Conservation (phyloP, 352 stramenopile genomes). For the Phytophthora aleatoria region DNA sequence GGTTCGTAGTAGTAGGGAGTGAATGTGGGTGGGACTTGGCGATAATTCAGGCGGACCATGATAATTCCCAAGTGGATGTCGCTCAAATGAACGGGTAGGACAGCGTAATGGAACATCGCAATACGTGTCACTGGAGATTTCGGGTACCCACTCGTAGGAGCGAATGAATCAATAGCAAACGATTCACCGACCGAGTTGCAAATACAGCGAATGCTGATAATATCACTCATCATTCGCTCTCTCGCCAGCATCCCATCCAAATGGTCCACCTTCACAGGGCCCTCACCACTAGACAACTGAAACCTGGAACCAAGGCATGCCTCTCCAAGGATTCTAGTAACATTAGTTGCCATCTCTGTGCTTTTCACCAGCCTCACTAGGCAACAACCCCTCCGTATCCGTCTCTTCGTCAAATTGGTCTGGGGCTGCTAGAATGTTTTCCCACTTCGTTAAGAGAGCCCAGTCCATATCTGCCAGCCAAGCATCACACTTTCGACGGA, state of each 20-base stretch:
- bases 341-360: not conserved
- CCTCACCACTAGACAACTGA: not conserved
- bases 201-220: not conserved
- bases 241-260: not conserved
- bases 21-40: not conserved
- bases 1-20: not conserved
- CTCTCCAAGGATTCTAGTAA: not conserved
- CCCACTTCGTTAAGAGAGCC: conserved; percentile 3
- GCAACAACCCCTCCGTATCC: not conserved
- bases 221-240: not conserved
- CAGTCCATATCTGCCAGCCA: not conserved
- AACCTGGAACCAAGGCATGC: not conserved
- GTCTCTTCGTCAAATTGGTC: not conserved
- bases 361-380: not conserved
- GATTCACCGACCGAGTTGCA: not conserved
- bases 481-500: not conserved
- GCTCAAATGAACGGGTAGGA: not conserved
- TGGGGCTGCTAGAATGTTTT: not conserved
- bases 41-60: not conserved
- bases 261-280: not conserved
- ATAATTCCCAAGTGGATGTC: not conserved
- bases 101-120: not conserved
- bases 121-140: not conserved
- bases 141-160: not conserved
- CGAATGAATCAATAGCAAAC: not conserved